phyloP scores from a whole-genome alignment of 1,284 basidiomycete species.

The Microbotryum saponariae region DNA sequence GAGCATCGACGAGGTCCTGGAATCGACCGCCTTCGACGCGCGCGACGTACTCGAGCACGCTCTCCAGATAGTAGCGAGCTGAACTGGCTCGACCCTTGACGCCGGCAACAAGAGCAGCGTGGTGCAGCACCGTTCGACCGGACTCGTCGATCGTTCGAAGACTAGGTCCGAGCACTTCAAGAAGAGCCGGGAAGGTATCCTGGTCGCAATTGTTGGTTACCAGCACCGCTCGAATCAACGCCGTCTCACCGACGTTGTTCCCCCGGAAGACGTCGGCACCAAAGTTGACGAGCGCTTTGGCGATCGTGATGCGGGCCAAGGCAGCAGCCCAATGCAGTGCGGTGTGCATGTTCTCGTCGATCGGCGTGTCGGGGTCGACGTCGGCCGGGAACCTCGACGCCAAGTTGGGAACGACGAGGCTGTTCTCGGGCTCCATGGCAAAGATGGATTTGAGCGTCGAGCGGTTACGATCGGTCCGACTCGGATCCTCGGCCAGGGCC shows the following conservation, averaged over 20 bases:
- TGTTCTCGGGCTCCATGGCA: constrained; percentile 36
- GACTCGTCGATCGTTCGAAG: constrained; percentile 85
- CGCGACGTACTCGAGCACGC: constrained; percentile 60
- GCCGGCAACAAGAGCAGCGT: constrained; percentile 82
- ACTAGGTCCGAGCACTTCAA: constrained; percentile 54
- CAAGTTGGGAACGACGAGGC: constrained; percentile 37
- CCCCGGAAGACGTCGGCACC: constrained; percentile 82
- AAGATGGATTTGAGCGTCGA: constrained; percentile 28
- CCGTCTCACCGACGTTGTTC: constrained; percentile 89
- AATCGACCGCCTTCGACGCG: constrained; percentile 49
- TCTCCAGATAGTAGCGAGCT: constrained; percentile 87
- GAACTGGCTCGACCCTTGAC: constrained; percentile 75
- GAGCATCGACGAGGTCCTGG: constrained; percentile 74
- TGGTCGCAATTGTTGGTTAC: constrained; percentile 79
- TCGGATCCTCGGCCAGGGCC: constrained; percentile 10
- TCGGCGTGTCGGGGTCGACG: constrained; percentile 66
- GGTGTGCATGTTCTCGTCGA: constrained; percentile 92
- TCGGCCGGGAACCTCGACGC: constrained; percentile 30
- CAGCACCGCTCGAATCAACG: constrained; percentile 84
- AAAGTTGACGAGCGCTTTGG: constrained; percentile 58
- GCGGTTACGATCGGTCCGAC: constrained; percentile 14
- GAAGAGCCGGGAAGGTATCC: constrained; percentile 54
- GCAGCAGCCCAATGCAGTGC: constrained; percentile 90
- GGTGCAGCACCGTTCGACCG: constrained; percentile 86
- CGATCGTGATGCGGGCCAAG: constrained; percentile 61